A percentile compares a stretch with the other conserved stretches of the same genome.
Evolutionary conservation across 768 basidiomycete genomes (phyloP).

Genomic region (Pleurotus pulmonarius): DNA sequence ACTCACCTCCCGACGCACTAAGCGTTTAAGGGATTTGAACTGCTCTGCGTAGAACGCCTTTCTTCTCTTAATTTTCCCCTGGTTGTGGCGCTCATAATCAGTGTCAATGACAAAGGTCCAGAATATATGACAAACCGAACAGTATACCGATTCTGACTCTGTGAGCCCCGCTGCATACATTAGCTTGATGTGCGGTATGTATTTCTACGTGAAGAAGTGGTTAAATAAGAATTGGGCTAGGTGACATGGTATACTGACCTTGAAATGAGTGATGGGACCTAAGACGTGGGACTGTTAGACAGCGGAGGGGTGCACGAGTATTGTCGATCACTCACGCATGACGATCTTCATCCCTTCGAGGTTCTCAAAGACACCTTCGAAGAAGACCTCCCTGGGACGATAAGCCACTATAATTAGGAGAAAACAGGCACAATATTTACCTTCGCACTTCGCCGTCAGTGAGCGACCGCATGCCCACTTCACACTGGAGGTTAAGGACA

Average conservation of each 20-base stretch:
- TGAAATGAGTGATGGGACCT: constrained; percentile 49
- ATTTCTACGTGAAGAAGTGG: constrained; percentile 21
- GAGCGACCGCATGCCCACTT: constrained; percentile 53
- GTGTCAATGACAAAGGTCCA: too few species aligned
- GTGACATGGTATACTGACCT: constrained; percentile 22
- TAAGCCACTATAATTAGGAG: background rate
- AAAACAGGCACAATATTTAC: constrained; percentile 15
- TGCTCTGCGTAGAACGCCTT: constrained; percentile 61
- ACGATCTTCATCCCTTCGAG: constrained; percentile 61
- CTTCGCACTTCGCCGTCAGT: constrained; percentile 59
- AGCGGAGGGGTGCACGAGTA: background rate
- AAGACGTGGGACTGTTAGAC: too few species aligned
- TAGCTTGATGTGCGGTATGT: constrained; percentile 43
- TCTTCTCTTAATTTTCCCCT: constrained; percentile 63
- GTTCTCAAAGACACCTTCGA: constrained; percentile 64
- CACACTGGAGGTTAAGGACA: constrained; percentile 50
- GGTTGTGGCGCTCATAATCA: background rate
- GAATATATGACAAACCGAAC: constrained; percentile 28
- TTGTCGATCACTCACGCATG: constrained; percentile 31
- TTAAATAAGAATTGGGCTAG: background rate
- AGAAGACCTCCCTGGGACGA: constrained; percentile 46
- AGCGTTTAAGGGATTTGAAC: constrained; percentile 55
- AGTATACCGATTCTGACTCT: constrained; percentile 37
- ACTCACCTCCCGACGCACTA: constrained; percentile 52
- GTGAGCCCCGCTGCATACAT: constrained; percentile 37